Evolutionary conservation across 306 rosid genomes (phyloP), one percentile per base, ranked within the genome.

Genomic region (Malus sylvestris): DNA sequence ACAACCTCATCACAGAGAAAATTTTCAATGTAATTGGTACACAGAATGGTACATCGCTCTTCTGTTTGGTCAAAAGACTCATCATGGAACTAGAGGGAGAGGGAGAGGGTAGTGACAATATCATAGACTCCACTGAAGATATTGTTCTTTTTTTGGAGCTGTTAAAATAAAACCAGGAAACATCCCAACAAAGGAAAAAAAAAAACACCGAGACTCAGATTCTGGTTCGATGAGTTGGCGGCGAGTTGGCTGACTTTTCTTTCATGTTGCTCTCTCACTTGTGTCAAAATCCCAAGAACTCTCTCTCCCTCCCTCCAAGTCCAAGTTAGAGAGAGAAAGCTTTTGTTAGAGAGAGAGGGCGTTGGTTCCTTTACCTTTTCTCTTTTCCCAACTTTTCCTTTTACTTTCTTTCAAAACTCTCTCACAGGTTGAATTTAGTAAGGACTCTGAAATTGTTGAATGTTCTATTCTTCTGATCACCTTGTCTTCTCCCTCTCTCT

Each of bases 401-500:
- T 35, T 71, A 19, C 35, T 12, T 70, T 52, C 27, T 70, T 49
- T 72, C 63, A 14, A 15, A 2, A 49, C 55, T 44, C 55, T 44
- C 69, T 67, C 27, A 60, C 38, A 58, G 42, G 10, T 18, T 73
- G 29, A 29, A 27, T 61, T 25, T 40, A 16, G 35, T 45, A 61
- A 25, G 68, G 62, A 61, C 18, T 58, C 75, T 32, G 75, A 74
- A 51, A 29, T 29, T 74, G 70, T 78, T 49, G 60, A 65, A 78
- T 65, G 77, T 64, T 60, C 76, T 74, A 30, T 80, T 68, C 79
- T 68, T 62, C 62, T 74, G 80, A 73, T 68, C 80, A 68, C 70
- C 71, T 53, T 25, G 6, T 72, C 73, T 11, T 65, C 23, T 63
- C 23, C 73, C 4, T 55, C 51, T 61, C 18, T 68, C 69, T 15